phyloP scores from a whole-genome alignment of 2,329 filamentous ascomycete species.

The Parafenestella ontariensis region DNA sequence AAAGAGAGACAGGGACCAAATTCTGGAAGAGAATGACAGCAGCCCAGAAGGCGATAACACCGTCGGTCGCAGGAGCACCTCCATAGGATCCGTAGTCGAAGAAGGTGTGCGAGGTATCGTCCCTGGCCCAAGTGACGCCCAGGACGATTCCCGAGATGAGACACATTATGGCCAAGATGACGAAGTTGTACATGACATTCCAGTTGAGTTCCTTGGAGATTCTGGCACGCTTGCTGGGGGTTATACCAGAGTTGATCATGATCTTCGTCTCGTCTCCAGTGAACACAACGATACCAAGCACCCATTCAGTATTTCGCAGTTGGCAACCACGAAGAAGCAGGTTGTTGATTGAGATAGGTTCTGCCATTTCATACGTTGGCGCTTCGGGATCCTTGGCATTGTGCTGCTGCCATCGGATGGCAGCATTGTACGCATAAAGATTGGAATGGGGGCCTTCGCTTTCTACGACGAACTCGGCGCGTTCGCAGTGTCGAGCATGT shows the following conservation, averaged over 20 bases:
- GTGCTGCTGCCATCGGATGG: conserved; percentile 83
- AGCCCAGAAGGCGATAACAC: conserved; percentile 97
- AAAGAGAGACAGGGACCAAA: conserved; percentile 96
- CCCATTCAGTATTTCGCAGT: conserved; percentile 94
- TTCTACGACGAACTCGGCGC: conserved; percentile 84
- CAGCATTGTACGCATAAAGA: conserved; percentile 92
- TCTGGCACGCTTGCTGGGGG: conserved; percentile 89
- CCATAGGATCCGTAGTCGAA: conserved; percentile 90
- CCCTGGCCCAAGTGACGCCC: conserved; percentile 79
- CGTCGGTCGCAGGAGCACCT: conserved; percentile 74
- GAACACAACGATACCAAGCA: conserved; percentile 89
- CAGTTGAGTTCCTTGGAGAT: conserved; percentile 95
- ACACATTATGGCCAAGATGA: conserved; percentile 88
- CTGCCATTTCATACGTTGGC: conserved; percentile 78
- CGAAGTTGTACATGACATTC: conserved; percentile 97
- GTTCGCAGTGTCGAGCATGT: conserved; percentile 92
- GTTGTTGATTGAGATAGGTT: conserved; percentile 95
- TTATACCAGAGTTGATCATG: conserved; percentile 97
- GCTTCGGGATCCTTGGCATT: conserved; percentile 68
- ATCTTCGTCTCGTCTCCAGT: conserved; percentile 98
- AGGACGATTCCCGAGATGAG: conserved; percentile 84
- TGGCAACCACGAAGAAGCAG: conserved; percentile 91
- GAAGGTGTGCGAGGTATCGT: conserved; percentile 74
- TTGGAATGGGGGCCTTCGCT: conserved; percentile 93
- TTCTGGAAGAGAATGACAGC: conserved; percentile 96